Evolutionary conservation across 1,139 yeast genomes (phyloP).

Genomic region (Suhomyces guaymorum): DNA sequence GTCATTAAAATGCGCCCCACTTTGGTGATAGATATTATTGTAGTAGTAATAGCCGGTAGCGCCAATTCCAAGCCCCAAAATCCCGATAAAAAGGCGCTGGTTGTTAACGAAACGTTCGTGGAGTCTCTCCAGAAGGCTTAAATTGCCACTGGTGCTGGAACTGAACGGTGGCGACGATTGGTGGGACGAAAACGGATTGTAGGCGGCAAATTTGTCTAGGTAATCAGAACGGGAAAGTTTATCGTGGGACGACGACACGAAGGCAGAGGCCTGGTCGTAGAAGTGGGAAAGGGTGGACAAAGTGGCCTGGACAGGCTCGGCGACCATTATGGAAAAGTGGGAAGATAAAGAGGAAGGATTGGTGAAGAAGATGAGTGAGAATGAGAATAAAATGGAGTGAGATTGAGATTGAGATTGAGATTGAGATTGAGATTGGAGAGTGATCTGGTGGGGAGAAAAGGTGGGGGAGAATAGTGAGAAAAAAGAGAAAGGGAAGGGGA

Average conservation of each 20-base stretch:
- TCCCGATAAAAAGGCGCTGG: conserved; percentile 20
- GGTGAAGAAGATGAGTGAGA: too few relatives aligned
- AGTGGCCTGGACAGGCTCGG: conserved; percentile 49
- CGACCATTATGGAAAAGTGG: conserved; percentile 33
- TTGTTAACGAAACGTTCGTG: conserved; percentile 16
- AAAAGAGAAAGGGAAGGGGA: too few relatives aligned
- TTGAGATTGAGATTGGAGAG: too few relatives aligned
- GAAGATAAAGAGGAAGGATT: too few relatives aligned
- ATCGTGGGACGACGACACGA: conserved; percentile 28
- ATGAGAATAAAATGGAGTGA: too few relatives aligned
- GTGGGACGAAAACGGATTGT: conserved; percentile 11
- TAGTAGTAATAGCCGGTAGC: conserved; percentile 20
- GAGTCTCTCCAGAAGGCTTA: too few relatives aligned
- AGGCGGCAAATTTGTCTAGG: conserved; percentile 18
- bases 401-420: too few relatives aligned
- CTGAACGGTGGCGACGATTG: too few relatives aligned
- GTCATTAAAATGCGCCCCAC: background rate
- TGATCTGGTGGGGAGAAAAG: too few relatives aligned
- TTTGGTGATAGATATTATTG: too few relatives aligned
- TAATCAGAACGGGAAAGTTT: conserved; percentile 22
- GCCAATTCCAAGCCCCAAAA: conserved; percentile 36
- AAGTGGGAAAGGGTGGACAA: conserved; percentile 30
- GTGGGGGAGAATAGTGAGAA: too few relatives aligned
- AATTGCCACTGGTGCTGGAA: too few relatives aligned
- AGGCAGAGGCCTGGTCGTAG: conserved; percentile 27